Evolutionary conservation across 768 basidiomycete genomes (phyloP).

Genomic region (Rhodotorula babjevae): DNA sequence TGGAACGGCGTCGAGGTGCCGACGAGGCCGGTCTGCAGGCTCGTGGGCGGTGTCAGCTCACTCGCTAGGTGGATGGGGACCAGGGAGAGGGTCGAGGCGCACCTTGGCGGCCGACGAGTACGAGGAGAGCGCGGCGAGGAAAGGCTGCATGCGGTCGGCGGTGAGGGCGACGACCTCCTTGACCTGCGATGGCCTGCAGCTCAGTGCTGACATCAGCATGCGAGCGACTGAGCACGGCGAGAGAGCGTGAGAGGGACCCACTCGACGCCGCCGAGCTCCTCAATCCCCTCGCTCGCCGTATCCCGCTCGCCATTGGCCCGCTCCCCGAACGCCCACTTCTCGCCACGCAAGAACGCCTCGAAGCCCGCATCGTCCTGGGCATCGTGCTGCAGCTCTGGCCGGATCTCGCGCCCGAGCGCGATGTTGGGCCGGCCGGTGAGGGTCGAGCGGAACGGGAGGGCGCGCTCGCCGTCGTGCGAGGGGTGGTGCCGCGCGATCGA

Average conservation of each 20-base stretch:
- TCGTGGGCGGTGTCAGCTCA: background rate
- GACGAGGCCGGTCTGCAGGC: conserved; percentile 22
- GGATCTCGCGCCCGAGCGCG: conserved; percentile 28
- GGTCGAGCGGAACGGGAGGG: conserved; percentile 12
- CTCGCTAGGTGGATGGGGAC: too few species aligned
- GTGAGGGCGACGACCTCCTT: conserved; percentile 29
- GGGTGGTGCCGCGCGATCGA: conserved; percentile 4
- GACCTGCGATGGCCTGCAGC: background rate
- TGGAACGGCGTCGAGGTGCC: conserved; percentile 34
- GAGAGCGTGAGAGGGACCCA: background rate
- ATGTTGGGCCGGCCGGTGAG: conserved; percentile 29
- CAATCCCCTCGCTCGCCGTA: background rate
- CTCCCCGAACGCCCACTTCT: conserved; percentile 33
- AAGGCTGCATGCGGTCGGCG: conserved; percentile 28
- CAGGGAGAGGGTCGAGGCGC: background rate
- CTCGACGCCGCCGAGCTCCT: conserved; percentile 11
- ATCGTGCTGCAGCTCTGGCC: background rate
- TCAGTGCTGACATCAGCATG: too few species aligned
- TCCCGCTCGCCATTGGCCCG: too few species aligned
- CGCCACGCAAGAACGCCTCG: conserved; percentile 31
- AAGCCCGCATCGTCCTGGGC: conserved; percentile 8
- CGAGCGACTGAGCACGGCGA: background rate
- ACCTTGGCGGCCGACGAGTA: conserved; percentile 17
- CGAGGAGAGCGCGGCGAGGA: conserved; percentile 16
- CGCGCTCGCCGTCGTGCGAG: background rate